Conservation (phyloP, 805 yeast genomes). For the Yarrowia osloensis region DNA sequence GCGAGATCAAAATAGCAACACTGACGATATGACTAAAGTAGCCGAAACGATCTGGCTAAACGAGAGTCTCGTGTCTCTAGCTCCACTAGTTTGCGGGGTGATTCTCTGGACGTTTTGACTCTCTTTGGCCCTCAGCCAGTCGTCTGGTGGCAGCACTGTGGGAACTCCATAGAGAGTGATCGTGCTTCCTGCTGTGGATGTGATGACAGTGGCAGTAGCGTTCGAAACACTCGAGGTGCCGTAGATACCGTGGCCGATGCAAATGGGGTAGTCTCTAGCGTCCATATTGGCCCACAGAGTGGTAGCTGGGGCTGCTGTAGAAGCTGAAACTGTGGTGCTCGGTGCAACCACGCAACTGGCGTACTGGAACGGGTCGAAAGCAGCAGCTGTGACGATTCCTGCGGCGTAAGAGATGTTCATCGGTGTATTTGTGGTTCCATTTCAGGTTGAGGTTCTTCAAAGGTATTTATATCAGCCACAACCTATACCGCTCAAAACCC, state of each 20-base stretch:
- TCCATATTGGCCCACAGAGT: slow-evolving; percentile 8
- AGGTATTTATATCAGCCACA: not conserved
- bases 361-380: slow-evolving; percentile 12
- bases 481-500: not conserved
- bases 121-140: slow-evolving; percentile 14
- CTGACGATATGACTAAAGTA: not conserved
- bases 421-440: not conserved
- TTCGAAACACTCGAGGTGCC: not conserved
- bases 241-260: not conserved
- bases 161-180: not conserved
- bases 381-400: slow-evolving; percentile 16
- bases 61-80: not conserved
- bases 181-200: not conserved
- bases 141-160: not conserved
- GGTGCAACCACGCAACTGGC: not conserved
- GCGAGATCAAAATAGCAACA: not conserved
- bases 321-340: not conserved
- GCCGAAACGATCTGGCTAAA: not conserved
- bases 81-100: not conserved
- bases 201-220: not conserved
- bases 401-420: slow-evolving; percentile 3
- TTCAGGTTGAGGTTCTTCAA: not conserved
- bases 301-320: not conserved
- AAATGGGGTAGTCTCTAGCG: not conserved
- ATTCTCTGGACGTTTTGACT: not conserved